Percentiles rank a stretch among this genome's conserved stretches.
These are phyloP conservation scores for Malassezia arunalokei DNA, from an alignment of 1,284 basidiomycete species.

Conservation along the genomic window DNA sequence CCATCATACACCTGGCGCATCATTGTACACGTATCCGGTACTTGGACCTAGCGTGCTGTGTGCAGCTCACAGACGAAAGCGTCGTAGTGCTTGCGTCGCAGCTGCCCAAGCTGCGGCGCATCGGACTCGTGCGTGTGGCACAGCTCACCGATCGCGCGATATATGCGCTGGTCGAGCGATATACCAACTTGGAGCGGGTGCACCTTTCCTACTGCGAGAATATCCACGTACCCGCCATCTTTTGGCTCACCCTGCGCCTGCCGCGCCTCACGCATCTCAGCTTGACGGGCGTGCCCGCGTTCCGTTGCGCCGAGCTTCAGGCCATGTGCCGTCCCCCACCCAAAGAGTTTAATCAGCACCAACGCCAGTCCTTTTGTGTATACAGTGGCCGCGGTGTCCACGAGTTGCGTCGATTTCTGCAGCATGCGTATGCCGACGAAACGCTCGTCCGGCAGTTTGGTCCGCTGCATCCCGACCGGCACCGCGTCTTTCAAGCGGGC, in stretches of 20 bases:
- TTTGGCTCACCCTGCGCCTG: constrained; percentile 75
- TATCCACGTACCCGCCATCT: constrained; percentile 77
- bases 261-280: constrained; percentile 84
- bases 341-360: constrained; percentile 79
- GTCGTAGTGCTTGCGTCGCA: constrained; percentile 74
- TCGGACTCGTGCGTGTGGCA: constrained; percentile 80
- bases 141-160: constrained; percentile 89
- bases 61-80: constrained; percentile 76
- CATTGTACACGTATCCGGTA: constrained; percentile 87
- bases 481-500: not conserved
- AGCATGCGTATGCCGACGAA: constrained; percentile 25
- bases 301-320: constrained; percentile 73
- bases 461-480: constrained; percentile 16
- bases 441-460: constrained; percentile 24
- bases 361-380: constrained; percentile 88
- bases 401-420: constrained; percentile 59
- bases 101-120: constrained; percentile 78
- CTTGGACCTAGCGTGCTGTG: constrained; percentile 93
- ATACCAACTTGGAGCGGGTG: constrained; percentile 73
- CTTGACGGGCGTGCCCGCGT: constrained; percentile 86
- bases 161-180: constrained; percentile 61
- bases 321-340: constrained; percentile 80
- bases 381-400: constrained; percentile 84
- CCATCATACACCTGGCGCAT: constrained; percentile 69
- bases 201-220: constrained; percentile 97